Conservation (phyloP, 2,329 filamentous ascomycete species). For the Chaetothyriales sp. region DNA sequence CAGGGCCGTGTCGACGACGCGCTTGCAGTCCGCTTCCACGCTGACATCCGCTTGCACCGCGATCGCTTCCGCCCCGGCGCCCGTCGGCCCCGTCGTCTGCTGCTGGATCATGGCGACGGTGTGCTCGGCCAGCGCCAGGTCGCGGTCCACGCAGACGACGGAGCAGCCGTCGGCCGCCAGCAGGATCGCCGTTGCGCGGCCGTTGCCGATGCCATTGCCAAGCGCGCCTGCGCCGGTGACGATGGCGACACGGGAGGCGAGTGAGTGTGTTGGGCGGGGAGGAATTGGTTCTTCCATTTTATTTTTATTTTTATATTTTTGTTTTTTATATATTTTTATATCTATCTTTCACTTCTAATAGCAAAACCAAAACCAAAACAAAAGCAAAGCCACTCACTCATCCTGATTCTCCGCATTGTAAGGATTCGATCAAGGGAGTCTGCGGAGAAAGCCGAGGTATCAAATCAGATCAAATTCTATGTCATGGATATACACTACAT, state of each 20-base stretch:
- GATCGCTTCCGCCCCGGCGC: slow-evolving; percentile 19
- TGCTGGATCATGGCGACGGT: slow-evolving; percentile 40
- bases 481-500: no score
- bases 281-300: not conserved
- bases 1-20: slow-evolving; percentile 27
- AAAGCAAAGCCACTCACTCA: no score
- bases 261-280: slow-evolving; percentile 13
- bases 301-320: not conserved
- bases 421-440: no score
- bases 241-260: slow-evolving; percentile 27
- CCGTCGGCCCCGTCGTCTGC: slow-evolving; percentile 23
- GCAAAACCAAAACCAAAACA: no score
- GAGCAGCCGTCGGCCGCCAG: slow-evolving; percentile 43
- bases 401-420: no score
- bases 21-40: slow-evolving; percentile 35
- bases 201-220: slow-evolving; percentile 46
- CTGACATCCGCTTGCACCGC: slow-evolving; percentile 42
- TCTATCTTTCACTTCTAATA: no score
- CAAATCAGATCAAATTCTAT: no score
- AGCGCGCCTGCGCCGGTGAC: slow-evolving; percentile 45
- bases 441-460: not conserved
- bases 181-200: slow-evolving; percentile 42
- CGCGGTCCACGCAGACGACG: slow-evolving; percentile 44
- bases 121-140: slow-evolving; percentile 34
- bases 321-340: no score